phyloP scores from a whole-genome alignment of 495 filamentous ascomycete genomes.

The Podospora sp. region DNA sequence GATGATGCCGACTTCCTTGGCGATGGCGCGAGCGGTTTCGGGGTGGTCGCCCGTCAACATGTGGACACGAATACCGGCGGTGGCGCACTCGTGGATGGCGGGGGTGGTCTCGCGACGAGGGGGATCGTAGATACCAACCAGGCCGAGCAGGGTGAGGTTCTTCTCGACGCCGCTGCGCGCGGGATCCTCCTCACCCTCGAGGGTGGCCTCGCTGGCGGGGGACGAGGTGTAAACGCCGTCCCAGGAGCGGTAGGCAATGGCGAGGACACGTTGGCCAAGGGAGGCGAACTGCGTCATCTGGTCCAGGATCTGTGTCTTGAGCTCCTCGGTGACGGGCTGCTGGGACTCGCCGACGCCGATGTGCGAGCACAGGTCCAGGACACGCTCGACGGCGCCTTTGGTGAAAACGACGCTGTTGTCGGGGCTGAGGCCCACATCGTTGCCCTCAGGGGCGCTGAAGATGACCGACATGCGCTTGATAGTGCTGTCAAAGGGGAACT shows the following conservation, averaged over 20 bases:
- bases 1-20: slow-evolving; percentile 74
- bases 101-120: slow-evolving; percentile 69
- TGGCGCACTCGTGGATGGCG: slow-evolving; percentile 64
- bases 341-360: slow-evolving; percentile 56
- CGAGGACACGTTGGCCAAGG: slow-evolving; percentile 79
- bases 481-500: slow-evolving; percentile 79
- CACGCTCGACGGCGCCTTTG: slow-evolving; percentile 80
- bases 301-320: slow-evolving; percentile 61
- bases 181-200: slow-evolving; percentile 22
- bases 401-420: slow-evolving; percentile 63
- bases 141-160: slow-evolving; percentile 63
- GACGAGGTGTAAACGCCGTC: slow-evolving; percentile 28
- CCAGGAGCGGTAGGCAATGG: slow-evolving; percentile 61
- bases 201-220: slow-evolving; percentile 10
- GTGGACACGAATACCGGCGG: slow-evolving; percentile 74
- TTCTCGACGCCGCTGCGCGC: slow-evolving; percentile 55
- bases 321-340: slow-evolving; percentile 57
- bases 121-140: slow-evolving; percentile 76
- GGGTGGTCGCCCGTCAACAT: slow-evolving; percentile 83
- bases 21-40: slow-evolving; percentile 74
- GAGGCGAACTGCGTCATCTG: slow-evolving; percentile 70
- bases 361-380: slow-evolving; percentile 70
- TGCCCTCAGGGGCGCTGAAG: slow-evolving; percentile 49
- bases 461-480: slow-evolving; percentile 87
- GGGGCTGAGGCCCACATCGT: slow-evolving; percentile 31